Percentiles rank a stretch among this genome's conserved stretches.
phyloP scores from a whole-genome alignment of 768 basidiomycete species.

The Suillus subaureus region DNA sequence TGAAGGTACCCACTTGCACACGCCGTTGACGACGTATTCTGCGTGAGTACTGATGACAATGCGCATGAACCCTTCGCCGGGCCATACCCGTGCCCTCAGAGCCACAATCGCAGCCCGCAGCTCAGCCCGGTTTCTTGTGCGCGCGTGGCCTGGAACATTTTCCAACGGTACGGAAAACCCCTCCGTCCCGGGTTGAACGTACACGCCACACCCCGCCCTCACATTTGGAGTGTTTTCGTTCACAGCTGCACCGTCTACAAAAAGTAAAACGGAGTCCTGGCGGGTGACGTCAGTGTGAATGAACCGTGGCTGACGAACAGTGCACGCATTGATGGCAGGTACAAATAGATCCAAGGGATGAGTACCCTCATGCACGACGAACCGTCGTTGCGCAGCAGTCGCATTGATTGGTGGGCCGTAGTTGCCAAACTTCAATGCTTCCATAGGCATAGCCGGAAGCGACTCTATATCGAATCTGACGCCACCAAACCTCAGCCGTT shows the following conservation, averaged over 20 bases:
- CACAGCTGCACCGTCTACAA: conserved; percentile 14
- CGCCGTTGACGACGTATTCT: conserved; percentile 33
- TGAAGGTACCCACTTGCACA: conserved; percentile 20
- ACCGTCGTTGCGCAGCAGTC: conserved; percentile 4
- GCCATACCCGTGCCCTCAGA: conserved; percentile 27
- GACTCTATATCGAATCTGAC: conserved; percentile 3
- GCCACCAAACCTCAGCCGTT: background rate
- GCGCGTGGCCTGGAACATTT: conserved; percentile 13
- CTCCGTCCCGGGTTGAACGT: conserved; percentile 1
- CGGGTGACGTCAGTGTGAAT: conserved; percentile 12
- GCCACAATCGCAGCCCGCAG: conserved; percentile 33
- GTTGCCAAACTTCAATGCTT: background rate
- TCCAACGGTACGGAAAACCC: conserved; percentile 5
- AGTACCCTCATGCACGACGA: conserved; percentile 9
- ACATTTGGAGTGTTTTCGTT: conserved; percentile 12
- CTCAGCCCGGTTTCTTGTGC: conserved; percentile 39
- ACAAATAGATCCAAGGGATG: conserved; percentile 13
- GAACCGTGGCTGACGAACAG: conserved; percentile 6
- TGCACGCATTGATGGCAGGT: conserved; percentile 11
- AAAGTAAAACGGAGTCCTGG: conserved; percentile 14
- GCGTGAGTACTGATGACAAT: conserved; percentile 35
- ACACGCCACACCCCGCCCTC: conserved; percentile 13
- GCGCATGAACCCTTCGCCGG: conserved; percentile 31
- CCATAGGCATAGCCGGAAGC: conserved; percentile 8
- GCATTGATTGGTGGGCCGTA: conserved; percentile 8